Evolutionary conservation across 192 early-diverging fungal genomes (phyloP).

Genomic region (Allomyces macrogynus): DNA sequence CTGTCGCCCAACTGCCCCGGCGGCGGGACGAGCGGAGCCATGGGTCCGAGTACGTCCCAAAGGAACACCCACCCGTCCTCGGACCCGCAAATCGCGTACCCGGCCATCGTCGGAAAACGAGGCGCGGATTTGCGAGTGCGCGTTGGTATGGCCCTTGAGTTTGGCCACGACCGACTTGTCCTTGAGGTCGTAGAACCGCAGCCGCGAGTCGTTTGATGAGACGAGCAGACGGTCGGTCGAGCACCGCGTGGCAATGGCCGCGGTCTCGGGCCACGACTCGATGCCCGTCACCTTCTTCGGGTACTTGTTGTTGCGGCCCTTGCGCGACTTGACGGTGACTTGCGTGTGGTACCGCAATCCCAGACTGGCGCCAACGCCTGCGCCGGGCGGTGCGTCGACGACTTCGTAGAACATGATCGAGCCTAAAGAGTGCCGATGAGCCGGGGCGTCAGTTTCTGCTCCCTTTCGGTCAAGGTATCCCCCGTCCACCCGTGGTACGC

Average conservation of each 20-base stretch:
- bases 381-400: neutral
- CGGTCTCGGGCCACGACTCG: conserved; percentile 12
- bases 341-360: conserved; percentile 32
- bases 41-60: conserved; percentile 10
- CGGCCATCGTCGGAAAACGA: conserved; percentile 19
- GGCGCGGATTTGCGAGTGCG: conserved; percentile 13
- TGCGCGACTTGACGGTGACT: conserved; percentile 16
- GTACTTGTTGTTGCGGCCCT: conserved; percentile 3
- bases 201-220: conserved; percentile 23
- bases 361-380: too few species aligned
- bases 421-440: too few species aligned
- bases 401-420: conserved; percentile 27
- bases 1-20: neutral
- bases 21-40: neutral
- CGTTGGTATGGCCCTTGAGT: conserved; percentile 19
- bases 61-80: conserved; percentile 24
- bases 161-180: conserved; percentile 23
- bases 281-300: conserved; percentile 27
- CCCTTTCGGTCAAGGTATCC: too few species aligned
- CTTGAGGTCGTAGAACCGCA: conserved; percentile 25
- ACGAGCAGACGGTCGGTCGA: conserved; percentile 11
- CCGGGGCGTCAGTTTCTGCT: too few species aligned
- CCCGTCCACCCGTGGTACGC: too few species aligned
- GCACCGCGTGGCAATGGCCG: neutral
- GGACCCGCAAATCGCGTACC: conserved; percentile 23